Percentiles rank a stretch among this genome's conserved stretches.
Evolutionary conservation across 495 filamentous ascomycete genomes (phyloP).

Genomic region (Penicillium crystallinum): DNA sequence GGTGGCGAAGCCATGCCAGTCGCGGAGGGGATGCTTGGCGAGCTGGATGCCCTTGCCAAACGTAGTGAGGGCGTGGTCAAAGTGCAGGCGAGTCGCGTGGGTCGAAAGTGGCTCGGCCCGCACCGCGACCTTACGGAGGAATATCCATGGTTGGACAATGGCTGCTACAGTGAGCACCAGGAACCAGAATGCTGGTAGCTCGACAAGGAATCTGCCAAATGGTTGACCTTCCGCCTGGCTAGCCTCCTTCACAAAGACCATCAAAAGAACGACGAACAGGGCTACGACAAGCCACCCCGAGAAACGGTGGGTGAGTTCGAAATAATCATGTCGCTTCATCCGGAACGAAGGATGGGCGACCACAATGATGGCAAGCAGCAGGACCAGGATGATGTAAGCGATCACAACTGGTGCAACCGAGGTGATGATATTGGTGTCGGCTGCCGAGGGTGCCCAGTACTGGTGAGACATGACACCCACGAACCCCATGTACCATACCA

Average conservation of each 20-base stretch:
- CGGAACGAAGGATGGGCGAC: slow-evolving; percentile 44
- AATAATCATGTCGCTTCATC: slow-evolving; percentile 47
- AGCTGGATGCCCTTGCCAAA: slow-evolving; percentile 46
- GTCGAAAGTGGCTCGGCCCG: slow-evolving; percentile 58
- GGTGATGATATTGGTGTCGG: slow-evolving; percentile 11
- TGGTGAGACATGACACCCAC: slow-evolving; percentile 47
- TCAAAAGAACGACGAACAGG: slow-evolving; percentile 41
- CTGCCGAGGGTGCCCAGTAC: slow-evolving; percentile 26
- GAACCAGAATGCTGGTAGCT: slow-evolving; percentile 42
- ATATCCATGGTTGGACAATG: slow-evolving; percentile 40
- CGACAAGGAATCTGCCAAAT: slow-evolving; percentile 32
- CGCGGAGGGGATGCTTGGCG: slow-evolving; percentile 54
- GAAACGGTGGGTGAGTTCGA: slow-evolving; percentile 54
- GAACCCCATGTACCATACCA: slow-evolving; percentile 64
- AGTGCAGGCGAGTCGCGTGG: slow-evolving; percentile 69
- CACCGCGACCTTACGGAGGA: slow-evolving; percentile 50
- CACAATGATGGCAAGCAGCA: slow-evolving; percentile 40
- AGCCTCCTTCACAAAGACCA: slow-evolving; percentile 34
- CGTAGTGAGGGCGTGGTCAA: slow-evolving; percentile 49
- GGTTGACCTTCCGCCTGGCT: slow-evolving; percentile 19
- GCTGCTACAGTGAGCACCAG: slow-evolving; percentile 32
- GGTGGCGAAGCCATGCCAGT: slow-evolving; percentile 81
- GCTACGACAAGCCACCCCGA: slow-evolving; percentile 47
- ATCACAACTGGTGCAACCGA: slow-evolving; percentile 32
- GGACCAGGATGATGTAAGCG: slow-evolving; percentile 34